phyloP scores from a whole-genome alignment of 2,329 filamentous ascomycete genomes.

The Paramyrothecium sp. region DNA sequence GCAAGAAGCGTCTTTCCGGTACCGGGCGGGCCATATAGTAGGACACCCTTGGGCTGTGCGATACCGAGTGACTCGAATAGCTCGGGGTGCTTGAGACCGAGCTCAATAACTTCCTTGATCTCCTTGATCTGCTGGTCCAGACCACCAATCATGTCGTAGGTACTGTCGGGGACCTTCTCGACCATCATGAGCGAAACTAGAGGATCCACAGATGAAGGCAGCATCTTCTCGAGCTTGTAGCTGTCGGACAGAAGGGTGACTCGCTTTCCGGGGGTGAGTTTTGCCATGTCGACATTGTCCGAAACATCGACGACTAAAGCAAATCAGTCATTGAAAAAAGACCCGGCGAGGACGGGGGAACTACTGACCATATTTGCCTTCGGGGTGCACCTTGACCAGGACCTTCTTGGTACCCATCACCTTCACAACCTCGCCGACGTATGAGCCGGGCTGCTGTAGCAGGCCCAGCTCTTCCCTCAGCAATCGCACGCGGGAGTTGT shows the following conservation, averaged over 20 bases:
- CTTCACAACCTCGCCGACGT: conserved; percentile 99
- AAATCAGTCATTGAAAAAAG: conserved; percentile 3
- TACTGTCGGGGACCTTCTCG: conserved; percentile 98
- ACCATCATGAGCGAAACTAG: conserved; percentile 99
- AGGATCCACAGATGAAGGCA: conserved; percentile 96
- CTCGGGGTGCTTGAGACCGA: conserved; percentile 96
- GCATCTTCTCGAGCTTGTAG: conserved; percentile 98
- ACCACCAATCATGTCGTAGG: conserved; percentile 99
- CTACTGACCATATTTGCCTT: conserved; percentile 94
- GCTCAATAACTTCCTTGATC: conserved; percentile 99
- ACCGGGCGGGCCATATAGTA: conserved; percentile 94
- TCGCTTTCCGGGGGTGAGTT: conserved; percentile 96
- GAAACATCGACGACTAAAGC: conserved; percentile 85
- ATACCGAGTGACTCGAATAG: conserved; percentile 99
- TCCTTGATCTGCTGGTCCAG: conserved; percentile 99
- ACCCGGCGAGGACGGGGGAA: neutral
- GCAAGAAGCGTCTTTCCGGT: conserved; percentile 96
- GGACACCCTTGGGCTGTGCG: conserved; percentile 94
- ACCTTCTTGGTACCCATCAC: conserved; percentile 99
- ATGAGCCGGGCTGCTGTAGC: conserved; percentile 94
- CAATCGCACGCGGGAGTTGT: conserved; percentile 95
- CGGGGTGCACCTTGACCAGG: conserved; percentile 96
- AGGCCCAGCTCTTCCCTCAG: conserved; percentile 93
- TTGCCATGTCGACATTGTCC: conserved; percentile 89
- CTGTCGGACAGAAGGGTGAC: conserved; percentile 95